Evolutionary conservation across 2,329 filamentous ascomycete genomes (phyloP), one percentile per base, ranked within the genome.

Genomic region (Colletotrichum trifolii): DNA sequence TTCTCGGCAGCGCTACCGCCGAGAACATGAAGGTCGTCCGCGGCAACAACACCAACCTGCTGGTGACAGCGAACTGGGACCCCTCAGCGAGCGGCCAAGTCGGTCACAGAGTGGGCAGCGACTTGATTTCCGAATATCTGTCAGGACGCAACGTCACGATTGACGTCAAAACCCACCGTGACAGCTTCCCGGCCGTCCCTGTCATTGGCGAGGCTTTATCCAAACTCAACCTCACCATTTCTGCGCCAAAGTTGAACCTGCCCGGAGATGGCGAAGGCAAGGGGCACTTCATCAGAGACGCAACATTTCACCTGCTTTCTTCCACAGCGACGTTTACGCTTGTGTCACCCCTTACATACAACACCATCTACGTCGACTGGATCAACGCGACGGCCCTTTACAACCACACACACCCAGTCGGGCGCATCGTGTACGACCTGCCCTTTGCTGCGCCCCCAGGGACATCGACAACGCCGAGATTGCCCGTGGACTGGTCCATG

Each of bases 351-450:
- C 82, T 98, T 8, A 79, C 82, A 45, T 81, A 88, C 63, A 91
- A 91, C 55, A 93, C 89, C 1, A 78, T 98, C 15, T 91, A 89
- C 71, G 86, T 99, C 67, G 92, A 93, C 42, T 85, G 83, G 54
- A 86, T 98, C 71, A 91, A 97, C 72, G 95, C 95, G 7, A 93
- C 91, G 2, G 94, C 96, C 0, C 91, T 89, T 67, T 96, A 97
- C 76, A 93, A 97, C 68, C 87, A 91, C 66, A 91, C 89, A 8
- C 88, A 95, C 56, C 85, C 89, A 2, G 83, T 97, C 0, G 96
- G 94, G 2, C 86, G 83, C 34, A 97, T 98, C 63, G 70, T 90
- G 33, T 93, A 96, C 74, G 83, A 90, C 43, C 74, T 88, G 13
- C 88, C 92, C 0, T 95, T 98, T 72, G 85, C 88, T 2, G 91